Base-by-base conservation (phyloP, 2,329 filamentous ascomycete genomes). In the Aspergillus sp. region DNA sequence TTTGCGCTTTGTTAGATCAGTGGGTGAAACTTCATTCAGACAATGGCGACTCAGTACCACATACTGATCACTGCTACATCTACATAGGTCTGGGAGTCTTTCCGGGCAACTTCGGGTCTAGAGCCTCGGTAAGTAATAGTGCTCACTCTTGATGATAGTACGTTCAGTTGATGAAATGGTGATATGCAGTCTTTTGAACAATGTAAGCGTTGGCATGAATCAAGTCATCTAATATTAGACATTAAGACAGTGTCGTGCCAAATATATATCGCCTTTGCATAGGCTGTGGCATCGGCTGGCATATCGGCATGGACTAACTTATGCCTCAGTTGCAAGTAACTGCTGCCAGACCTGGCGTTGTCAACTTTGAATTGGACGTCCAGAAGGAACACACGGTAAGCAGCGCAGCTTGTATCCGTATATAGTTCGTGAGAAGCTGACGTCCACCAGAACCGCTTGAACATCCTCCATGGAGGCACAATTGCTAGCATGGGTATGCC, bases 61-160 rank as follows among this genome's bases (percentile, higher is more conserved):
- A 33, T 44, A 33, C 42, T 35, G 25, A 35, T 33, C 42, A 20
- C 13, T n/a, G 5, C 13, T 30, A 43, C 23, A 35, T 32, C 30
- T 44, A 43, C 13, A 15, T 49, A 93, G 88, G 88, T 94, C 42
- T 80, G 89, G 75, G 85, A 86, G 65, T 90, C 88, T 2, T 96
- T 96, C 68, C 82, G 87, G 73, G 80, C 81, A 56, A 86, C 88
- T 54, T 95, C 90, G 4, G 90, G 90, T 5, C 73, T 97, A 17
- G 91, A 96, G 68, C 89, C 89, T 65, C 86, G 87, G 90, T 95
- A 74, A 58, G 68, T 55, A 50, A 7, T 2, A 3, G 13, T 7
- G 10, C 5, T 19, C 19, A 19, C 7, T 10, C 17, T 19, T 20
- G 17, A 3, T 20, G 10, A 46, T 33, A 25, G 19, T 17, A 32